Conservation (phyloP, 2,329 filamentous ascomycete genomes). For the Colletotrichum sp. region DNA sequence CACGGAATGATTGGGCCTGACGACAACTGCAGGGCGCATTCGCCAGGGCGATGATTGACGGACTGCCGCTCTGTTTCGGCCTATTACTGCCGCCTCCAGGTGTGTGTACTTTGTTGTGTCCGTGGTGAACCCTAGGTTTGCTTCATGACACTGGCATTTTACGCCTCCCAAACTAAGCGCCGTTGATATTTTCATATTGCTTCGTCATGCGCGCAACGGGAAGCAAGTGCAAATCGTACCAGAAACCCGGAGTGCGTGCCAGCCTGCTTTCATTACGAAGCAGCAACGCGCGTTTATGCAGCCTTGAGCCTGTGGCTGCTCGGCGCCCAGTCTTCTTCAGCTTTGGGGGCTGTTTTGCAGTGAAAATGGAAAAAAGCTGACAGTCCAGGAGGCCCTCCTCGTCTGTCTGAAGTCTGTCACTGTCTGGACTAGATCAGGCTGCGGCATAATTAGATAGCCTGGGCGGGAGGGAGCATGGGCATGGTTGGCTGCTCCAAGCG, state of each 20-base stretch:
- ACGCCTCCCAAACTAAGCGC: background rate
- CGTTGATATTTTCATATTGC: background rate
- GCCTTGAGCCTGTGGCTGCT: background rate
- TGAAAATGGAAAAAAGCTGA: background rate
- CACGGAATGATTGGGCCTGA: background rate
- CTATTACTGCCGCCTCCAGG: background rate
- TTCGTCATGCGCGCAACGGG: background rate
- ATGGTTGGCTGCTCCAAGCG: constrained; percentile 20
- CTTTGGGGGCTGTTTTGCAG: constrained; percentile 8
- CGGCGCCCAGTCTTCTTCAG: background rate
- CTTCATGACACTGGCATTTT: background rate
- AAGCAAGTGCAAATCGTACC: background rate
- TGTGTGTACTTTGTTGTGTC: background rate
- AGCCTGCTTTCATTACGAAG: constrained; percentile 5
- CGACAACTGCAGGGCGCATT: constrained; percentile 5
- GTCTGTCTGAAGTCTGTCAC: background rate
- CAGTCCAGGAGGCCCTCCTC: background rate
- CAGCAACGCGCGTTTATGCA: background rate
- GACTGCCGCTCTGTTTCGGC: constrained; percentile 5
- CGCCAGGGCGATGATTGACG: constrained; percentile 10
- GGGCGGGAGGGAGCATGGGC: background rate
- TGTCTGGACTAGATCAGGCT: background rate
- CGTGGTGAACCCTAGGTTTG: background rate
- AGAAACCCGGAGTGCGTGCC: background rate
- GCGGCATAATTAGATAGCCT: background rate